Conservation (phyloP, 129 eudicot species). For the Kitagawia praeruptora region DNA sequence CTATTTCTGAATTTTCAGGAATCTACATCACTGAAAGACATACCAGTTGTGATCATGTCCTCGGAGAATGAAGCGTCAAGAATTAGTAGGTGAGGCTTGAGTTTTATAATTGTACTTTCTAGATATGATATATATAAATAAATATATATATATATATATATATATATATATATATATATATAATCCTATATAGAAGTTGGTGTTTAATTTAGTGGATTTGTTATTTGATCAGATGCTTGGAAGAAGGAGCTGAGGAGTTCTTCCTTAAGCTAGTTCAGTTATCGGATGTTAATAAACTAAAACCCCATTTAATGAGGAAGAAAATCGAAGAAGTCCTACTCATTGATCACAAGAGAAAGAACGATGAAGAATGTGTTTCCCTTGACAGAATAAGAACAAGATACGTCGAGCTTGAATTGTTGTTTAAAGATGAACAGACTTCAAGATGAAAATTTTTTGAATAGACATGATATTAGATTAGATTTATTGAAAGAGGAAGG, state of each 20-base stretch:
- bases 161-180: neutral
- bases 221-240: slow-evolving; percentile 43
- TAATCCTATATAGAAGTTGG: neutral
- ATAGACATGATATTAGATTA: too few species aligned
- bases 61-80: slow-evolving; percentile 75
- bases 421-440: too few species aligned
- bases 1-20: slow-evolving; percentile 28
- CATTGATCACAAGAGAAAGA: slow-evolving; percentile 35
- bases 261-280: slow-evolving; percentile 63
- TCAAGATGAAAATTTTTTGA: too few species aligned
- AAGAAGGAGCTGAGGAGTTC: slow-evolving; percentile 82
- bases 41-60: slow-evolving; percentile 88
- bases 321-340: slow-evolving; percentile 21
- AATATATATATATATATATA: too few species aligned
- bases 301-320: slow-evolving; percentile 37
- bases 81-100: slow-evolving; percentile 39
- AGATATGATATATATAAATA: neutral
- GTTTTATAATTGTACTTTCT: slow-evolving; percentile 1
- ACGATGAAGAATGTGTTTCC: slow-evolving; percentile 40
- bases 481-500: too few species aligned
- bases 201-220: neutral
- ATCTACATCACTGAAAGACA: slow-evolving; percentile 57
- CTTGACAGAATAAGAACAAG: slow-evolving; percentile 35
- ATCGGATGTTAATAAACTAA: slow-evolving; percentile 66
- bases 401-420: too few species aligned